phyloP scores from a whole-genome alignment of 257 asterid species.

The Fraxinus americana region DNA sequence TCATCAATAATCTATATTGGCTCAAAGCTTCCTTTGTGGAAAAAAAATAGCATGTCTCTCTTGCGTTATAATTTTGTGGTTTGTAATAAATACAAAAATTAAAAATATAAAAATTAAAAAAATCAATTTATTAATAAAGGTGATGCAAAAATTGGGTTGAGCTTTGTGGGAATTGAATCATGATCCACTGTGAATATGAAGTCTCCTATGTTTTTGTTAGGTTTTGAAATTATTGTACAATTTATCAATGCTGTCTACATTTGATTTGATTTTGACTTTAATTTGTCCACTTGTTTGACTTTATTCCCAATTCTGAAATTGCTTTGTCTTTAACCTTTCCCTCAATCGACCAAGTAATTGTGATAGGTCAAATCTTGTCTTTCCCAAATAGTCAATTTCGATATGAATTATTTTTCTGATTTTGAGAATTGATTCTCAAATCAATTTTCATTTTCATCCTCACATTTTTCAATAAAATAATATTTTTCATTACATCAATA shows the following conservation, averaged over 20 bases:
- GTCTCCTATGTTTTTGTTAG: constrained; percentile 7
- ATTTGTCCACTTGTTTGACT: constrained; percentile 38
- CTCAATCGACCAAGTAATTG: background rate
- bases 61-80: too few relatives aligned
- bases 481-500: too few relatives aligned
- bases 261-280: constrained; percentile 25
- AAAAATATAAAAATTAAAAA: too few relatives aligned
- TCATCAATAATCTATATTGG: too few relatives aligned
- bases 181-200: constrained; percentile 22
- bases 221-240: constrained; percentile 12
- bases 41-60: too few relatives aligned
- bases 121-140: too few relatives aligned
- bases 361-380: background rate
- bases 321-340: constrained; percentile 23
- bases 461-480: too few relatives aligned
- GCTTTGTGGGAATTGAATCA: constrained; percentile 19
- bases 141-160: background rate
- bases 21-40: too few relatives aligned
- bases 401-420: background rate
- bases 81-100: too few relatives aligned
- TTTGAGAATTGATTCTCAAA: too few relatives aligned
- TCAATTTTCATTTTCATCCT: too few relatives aligned
- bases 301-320: constrained; percentile 25
- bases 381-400: background rate
- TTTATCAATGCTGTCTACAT: constrained; percentile 18